Evolutionary conservation across 495 filamentous ascomycete species (phyloP), one percentile per base, ranked within the genome.

Genomic region (Sordaria brevicollis): DNA sequence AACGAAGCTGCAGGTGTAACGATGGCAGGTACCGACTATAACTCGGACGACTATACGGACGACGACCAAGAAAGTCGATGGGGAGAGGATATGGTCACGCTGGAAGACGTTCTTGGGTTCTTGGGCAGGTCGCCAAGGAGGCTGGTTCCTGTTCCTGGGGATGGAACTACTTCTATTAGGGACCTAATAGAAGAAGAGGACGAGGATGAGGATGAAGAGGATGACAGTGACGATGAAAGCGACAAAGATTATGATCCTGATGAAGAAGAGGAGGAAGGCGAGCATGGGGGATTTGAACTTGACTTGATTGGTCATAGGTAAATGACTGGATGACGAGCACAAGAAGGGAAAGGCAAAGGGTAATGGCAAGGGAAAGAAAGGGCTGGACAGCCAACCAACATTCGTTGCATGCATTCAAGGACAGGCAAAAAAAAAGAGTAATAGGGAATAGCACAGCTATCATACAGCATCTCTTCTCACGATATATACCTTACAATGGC

Each of bases 231-330:
- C 1, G 71, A 73, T 1, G 76, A 76, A 17, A 72, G 75, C 33
- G 79, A 76, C 1, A 81, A 83, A 7, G 81, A 84, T 8, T 83
- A 85, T 80, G 43, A 69, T 49, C 39, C 68, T 25, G 69, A 75
- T 39, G 68, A 65, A 38, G 38, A 67, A 65, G 70, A 71, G 57
- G 65, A 77, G 78, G 82, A 35, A 4, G 87, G 86, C 4, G 87
- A 85, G 0, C 86, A 89, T 35, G 86, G 86, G 8, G 81, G 81
- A 57, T 87, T 92, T 72, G 79, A 83, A 65, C 89, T 92, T 73
- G 86, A 89, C 67, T 83, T 93, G 67, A 86, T 91, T 74, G 91
- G 91, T n/a, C 91, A 93, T 81, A 85, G 89, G 67, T 87, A 78
- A 81, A 54, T 39, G 38, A 43, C 17, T 65, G 15, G 21, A 65